Evolutionary conservation across 73 alveolate genomes (phyloP).

Genomic region (Paramecium primaurelia): DNA sequence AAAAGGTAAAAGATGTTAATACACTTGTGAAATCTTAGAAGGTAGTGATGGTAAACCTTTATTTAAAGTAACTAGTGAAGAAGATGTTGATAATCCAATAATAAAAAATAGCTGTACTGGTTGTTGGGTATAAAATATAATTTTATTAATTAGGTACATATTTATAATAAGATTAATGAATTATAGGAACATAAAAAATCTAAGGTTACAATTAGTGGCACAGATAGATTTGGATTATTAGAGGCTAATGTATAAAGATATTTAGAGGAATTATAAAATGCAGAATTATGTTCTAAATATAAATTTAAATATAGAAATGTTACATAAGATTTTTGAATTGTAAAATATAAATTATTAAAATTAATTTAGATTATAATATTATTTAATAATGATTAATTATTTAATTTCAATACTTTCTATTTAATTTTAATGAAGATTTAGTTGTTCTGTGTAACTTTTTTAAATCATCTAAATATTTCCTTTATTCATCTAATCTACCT

Average conservation of each 20-base stretch:
- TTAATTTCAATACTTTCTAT: neutral
- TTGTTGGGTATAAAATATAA: conserved; percentile 78
- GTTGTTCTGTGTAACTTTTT: neutral
- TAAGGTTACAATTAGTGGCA: conserved; percentile 91
- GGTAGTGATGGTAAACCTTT: conserved; percentile 90
- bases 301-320: conserved; percentile 55
- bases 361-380: no score
- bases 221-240: conserved; percentile 95
- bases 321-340: neutral
- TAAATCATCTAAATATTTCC: neutral
- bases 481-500: neutral
- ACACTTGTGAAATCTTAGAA: conserved; percentile 93
- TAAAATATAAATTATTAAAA: neutral
- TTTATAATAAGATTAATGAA: conserved; percentile 87
- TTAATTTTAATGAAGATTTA: neutral
- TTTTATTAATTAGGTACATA: conserved; percentile 17
- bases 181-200: conserved; percentile 82
- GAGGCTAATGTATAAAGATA: conserved; percentile 85
- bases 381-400: neutral
- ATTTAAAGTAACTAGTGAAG: conserved; percentile 82
- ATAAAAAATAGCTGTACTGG: conserved; percentile 91
- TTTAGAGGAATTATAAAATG: conserved; percentile 78
- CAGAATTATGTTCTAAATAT: conserved; percentile 80
- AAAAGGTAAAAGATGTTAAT: conserved; percentile 84
- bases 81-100: conserved; percentile 91